Evolutionary conservation across 129 eudicot genomes (phyloP).

Genomic region (Helianthus annuus): HanXRQr2.0-SUNRISE NC_035449.2:37335737-37336236

Average conservation of each 20-base stretch:
- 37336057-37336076: neutral
- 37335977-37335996: neutral
- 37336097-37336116: neutral
- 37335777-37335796: neutral
- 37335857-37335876: neutral
- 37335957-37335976: neutral
- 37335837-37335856: neutral
- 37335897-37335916: neutral
- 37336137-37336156: neutral
- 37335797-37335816: neutral
- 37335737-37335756: constrained; percentile 4
- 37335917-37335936: constrained; percentile 7
- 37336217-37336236: constrained; percentile 9
- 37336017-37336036: neutral
- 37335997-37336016: neutral
- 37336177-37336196: neutral
- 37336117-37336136: neutral
- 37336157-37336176: neutral
- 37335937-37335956: constrained; percentile 7
- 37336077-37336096: neutral
- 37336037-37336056: neutral
- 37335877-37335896: constrained; percentile 20
- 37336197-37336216: constrained; percentile 21
- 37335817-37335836: neutral
- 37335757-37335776: constrained; percentile 9